These are phyloP conservation scores for Penicillium sclerotigenum DNA, from an alignment of 2,329 filamentous ascomycete species.

Conservation along the genomic window DNA sequence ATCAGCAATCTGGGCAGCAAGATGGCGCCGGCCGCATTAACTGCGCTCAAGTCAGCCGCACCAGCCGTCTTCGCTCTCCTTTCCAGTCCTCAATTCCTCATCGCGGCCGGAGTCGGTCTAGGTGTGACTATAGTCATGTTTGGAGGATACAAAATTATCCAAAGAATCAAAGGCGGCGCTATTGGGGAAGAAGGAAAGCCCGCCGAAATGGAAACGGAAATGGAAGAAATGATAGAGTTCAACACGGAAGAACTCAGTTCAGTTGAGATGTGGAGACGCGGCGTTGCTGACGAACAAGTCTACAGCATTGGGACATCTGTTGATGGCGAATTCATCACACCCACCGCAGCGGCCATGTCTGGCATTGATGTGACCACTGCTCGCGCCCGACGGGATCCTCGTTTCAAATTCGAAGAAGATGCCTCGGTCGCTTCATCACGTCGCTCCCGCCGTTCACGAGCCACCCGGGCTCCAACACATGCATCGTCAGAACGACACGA, in stretches of 20 bases:
- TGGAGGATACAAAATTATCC: conserved; percentile 95
- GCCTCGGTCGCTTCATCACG: conserved; percentile 35
- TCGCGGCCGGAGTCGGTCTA: conserved; percentile 81
- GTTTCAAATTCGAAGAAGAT: conserved; percentile 38
- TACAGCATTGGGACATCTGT: conserved; percentile 58
- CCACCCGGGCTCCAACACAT: conserved; percentile 17
- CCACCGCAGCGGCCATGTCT: conserved; percentile 51
- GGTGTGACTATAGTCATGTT: conserved; percentile 95
- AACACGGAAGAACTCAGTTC: conserved; percentile 51
- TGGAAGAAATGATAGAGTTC: conserved; percentile 58
- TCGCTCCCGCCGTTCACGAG: conserved; percentile 34
- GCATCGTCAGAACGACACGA: conserved; percentile 19
- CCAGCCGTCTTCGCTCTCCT: conserved; percentile 84
- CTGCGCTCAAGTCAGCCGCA: conserved; percentile 72
- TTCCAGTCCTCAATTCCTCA: conserved; percentile 87
- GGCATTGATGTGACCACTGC: conserved; percentile 40
- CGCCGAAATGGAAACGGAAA: conserved; percentile 22
- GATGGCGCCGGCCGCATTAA: conserved; percentile 76
- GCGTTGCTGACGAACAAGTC: conserved; percentile 58
- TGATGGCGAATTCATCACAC: conserved; percentile 65
- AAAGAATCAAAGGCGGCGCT: conserved; percentile 61
- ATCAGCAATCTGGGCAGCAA: conserved; percentile 78
- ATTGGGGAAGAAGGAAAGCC: conserved; percentile 9
- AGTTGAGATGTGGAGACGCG: conserved; percentile 62
- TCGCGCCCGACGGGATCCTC: conserved; percentile 29